Evolutionary conservation across 225 moss, liverwort and hornwort genomes (phyloP), one percentile per base, ranked within the genome.

Genomic region (Pseudisothecium myosuroides): DNA sequence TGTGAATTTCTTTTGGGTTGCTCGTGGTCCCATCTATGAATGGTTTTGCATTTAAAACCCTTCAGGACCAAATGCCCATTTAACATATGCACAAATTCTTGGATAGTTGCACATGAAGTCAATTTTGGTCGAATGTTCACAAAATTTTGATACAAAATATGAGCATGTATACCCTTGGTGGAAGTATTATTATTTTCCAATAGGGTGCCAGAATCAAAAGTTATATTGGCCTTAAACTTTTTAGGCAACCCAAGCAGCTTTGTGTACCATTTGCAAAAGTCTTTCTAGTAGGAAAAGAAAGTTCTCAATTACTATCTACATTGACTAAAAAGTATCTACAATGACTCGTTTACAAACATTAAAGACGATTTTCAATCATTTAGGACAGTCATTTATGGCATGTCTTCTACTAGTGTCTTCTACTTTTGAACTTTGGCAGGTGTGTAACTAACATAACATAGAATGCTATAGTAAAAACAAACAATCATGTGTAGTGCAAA

Each of bases 181-280:
- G 7, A 23, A 23, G 23, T 39, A 39, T 69, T 12, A n/a, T 23
- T 37, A 69, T 12, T 69, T 39, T 69, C 1, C 4, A 7, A 68
- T 6, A 4, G 1, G 3, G 6, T n/a, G 7, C 8, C 4, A 2
- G 10, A 67, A 34, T 65, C 36, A 65, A 65, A 65, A 34, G 9
- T 18, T 65, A 65, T 34, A 8, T 65, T 65, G 65, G 65, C 65
- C 18, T 18, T 34, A 1, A 65, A 34, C 4, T 34, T 34, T 6
- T 21, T 7, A 39, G 0, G 7, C 23, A 39, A 36, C 4, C 13
- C 0, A 1, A 0, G 4, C 1, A 69, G 1, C 11, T 69, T 39
- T 23, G 6, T 1, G 1, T 23, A 23, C 1, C 23, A 69, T 69
- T 69, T 39, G 5, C 23, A 69, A 32, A 37, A 23, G 22, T n/a